Evolutionary conservation across 306 rosid genomes (phyloP), one percentile per base, ranked within the genome.

Genomic region (Glycine tomentella): DNA sequence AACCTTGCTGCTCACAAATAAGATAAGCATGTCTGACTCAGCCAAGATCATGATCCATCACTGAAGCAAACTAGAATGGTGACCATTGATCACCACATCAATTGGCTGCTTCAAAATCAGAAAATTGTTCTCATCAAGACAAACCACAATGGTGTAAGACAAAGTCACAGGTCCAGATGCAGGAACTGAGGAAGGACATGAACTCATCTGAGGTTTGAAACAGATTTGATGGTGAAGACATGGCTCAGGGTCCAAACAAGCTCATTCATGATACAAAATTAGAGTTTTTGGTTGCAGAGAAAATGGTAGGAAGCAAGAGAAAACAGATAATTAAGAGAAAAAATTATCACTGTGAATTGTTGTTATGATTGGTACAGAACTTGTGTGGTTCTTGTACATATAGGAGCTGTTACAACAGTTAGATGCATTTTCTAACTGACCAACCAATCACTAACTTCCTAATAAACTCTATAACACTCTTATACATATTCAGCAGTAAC

Each of bases 91-190:
- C 58, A 9, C 16, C 7, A 0, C 44, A 13, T 48, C 0, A 15
- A 49, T 48, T 69, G 55, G 38, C 58, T 11, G 40, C 58, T 49
- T 69, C 16, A 33, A 25, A 49, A 69, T 69, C 75, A 48, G 42
- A 69, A 69, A 49, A 69, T 69, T 69, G 3, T 69, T 69, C 59
- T 31, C 58, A 50, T 69, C 58, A 69, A 48, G 44, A 48, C 36
- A 44, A 44, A 69, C 52, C 38, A 69, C 34, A 20, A 46, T 48
- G 16, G 52, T 4, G 34, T 17, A 48, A 68, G 15, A 69, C 56
- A 45, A 49, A 25, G 17, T 15, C 55, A 38, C 33, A 40, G 11
- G n/a, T 68, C 36, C n/a, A 68, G 55, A 45, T 0, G 8, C 74
- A 68, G 15, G 53, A 66, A 16, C 51, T 44, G n/a, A 40, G 56